Percentiles rank a stretch among this genome's conserved stretches.
phyloP scores from a whole-genome alignment of 805 yeast species.

The Ogataea trehaloabstinens region DNA sequence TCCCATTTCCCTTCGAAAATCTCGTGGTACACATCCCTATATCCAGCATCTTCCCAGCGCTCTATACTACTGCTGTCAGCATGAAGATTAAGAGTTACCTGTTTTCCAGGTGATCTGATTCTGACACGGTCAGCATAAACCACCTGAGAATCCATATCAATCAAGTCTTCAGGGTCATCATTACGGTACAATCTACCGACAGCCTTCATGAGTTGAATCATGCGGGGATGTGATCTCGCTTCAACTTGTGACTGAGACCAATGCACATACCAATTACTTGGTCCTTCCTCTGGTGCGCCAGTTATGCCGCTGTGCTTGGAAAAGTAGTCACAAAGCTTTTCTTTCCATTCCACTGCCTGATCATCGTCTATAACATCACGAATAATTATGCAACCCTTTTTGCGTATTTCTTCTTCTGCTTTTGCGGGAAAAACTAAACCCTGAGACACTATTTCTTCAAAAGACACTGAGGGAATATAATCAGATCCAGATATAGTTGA shows the following conservation, averaged over 20 bases:
- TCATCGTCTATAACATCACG: conserved; percentile 30
- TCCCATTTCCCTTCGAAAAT: conserved; percentile 43
- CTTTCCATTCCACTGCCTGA: conserved; percentile 24
- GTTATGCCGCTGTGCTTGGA: conserved; percentile 29
- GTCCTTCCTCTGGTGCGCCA: conserved; percentile 26
- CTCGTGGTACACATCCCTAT: conserved; percentile 34
- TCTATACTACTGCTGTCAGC: conserved; percentile 43
- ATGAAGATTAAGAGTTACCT: conserved; percentile 36
- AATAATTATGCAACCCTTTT: conserved; percentile 32
- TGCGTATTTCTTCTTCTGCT: conserved; percentile 8
- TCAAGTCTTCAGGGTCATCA: conserved; percentile 23
- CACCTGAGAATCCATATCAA: conserved; percentile 33
- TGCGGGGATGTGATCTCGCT: conserved; percentile 39
- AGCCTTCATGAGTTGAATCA: conserved; percentile 26
- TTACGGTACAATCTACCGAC: conserved; percentile 11
- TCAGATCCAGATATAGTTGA: conserved; percentile 23
- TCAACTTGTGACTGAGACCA: conserved; percentile 40
- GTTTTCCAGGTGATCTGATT: conserved; percentile 39
- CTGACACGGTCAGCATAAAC: conserved; percentile 43
- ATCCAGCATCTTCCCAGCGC: conserved; percentile 44
- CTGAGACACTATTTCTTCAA: conserved; percentile 19
- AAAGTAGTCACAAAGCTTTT: conserved; percentile 21
- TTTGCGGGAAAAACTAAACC: conserved; percentile 6
- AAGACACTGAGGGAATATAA: conserved; percentile 26
- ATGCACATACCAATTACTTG: conserved; percentile 33